These are phyloP conservation scores for Phytophthora pisi DNA, from an alignment of 352 stramenopile genomes.

Conservation along the genomic window DNA sequence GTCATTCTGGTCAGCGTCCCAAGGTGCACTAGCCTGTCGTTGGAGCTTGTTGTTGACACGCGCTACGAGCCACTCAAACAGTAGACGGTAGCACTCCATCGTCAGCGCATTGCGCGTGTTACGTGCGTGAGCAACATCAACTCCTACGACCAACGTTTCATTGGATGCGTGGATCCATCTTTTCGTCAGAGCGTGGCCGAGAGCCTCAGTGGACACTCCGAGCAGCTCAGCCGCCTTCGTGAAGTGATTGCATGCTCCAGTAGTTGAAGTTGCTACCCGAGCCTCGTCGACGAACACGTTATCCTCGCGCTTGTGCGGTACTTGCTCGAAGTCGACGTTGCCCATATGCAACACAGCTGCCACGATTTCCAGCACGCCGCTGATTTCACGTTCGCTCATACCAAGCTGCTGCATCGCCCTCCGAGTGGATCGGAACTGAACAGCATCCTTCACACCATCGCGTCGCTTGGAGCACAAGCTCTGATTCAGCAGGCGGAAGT, in stretches of 20 bases:
- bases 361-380: constrained; percentile 75
- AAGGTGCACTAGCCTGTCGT: constrained; percentile 14
- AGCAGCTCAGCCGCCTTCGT: constrained; percentile 60
- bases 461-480: constrained; percentile 69
- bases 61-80: constrained; percentile 96
- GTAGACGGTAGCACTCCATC: constrained; percentile 92
- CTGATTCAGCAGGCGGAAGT: constrained; percentile 76
- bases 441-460: constrained; percentile 69
- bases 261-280: constrained; percentile 17
- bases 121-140: constrained; percentile 67
- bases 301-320: constrained; percentile 33
- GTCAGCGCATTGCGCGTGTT: constrained; percentile 89
- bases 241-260: constrained; percentile 44
- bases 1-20: constrained; percentile 20
- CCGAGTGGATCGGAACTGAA: constrained; percentile 65
- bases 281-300: constrained; percentile 40
- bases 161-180: constrained; percentile 66
- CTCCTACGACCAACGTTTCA: constrained; percentile 73
- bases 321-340: constrained; percentile 78
- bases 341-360: constrained; percentile 88
- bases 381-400: constrained; percentile 60
- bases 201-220: constrained; percentile 53
- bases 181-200: constrained; percentile 70
- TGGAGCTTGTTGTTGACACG: constrained; percentile 91
- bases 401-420: constrained; percentile 84